Conservation (phyloP, 768 basidiomycete species). For the Ramaria sp. region DNA sequence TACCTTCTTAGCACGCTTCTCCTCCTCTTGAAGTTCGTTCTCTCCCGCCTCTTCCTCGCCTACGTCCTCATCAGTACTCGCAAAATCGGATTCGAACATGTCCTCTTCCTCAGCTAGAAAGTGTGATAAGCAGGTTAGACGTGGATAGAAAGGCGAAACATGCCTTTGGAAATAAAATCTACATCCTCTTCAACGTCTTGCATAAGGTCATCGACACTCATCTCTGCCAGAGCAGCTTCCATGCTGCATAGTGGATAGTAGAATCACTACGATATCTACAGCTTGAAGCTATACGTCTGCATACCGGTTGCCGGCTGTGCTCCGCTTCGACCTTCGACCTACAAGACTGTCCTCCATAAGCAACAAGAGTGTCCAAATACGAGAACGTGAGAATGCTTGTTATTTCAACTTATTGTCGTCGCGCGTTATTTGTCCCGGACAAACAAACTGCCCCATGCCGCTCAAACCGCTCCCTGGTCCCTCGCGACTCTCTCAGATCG, state of each 20-base stretch:
- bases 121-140: background rate
- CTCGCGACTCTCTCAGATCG: conserved; percentile 43
- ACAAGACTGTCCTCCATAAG: conserved; percentile 35
- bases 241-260: conserved; percentile 34
- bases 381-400: background rate
- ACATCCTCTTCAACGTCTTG: conserved; percentile 62
- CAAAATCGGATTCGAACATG: conserved; percentile 75
- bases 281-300: conserved; percentile 9
- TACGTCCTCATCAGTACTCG: conserved; percentile 68
- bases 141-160: background rate
- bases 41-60: conserved; percentile 45
- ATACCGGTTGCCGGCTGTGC: conserved; percentile 73
- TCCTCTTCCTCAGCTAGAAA: conserved; percentile 61
- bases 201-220: conserved; percentile 41
- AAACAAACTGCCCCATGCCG: conserved; percentile 16
- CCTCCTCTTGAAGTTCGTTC: conserved; percentile 47
- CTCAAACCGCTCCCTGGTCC: conserved; percentile 29
- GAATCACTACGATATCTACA: background rate
- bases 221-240: conserved; percentile 68
- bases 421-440: conserved; percentile 3
- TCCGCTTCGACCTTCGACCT: conserved; percentile 51
- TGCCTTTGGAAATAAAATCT: conserved; percentile 63
- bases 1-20: conserved; percentile 28
- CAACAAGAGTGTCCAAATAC: background rate
- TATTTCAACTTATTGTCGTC: too few relatives aligned